Conservation (phyloP, 768 basidiomycete species). For the Cyclocybe cylindracea region DNA sequence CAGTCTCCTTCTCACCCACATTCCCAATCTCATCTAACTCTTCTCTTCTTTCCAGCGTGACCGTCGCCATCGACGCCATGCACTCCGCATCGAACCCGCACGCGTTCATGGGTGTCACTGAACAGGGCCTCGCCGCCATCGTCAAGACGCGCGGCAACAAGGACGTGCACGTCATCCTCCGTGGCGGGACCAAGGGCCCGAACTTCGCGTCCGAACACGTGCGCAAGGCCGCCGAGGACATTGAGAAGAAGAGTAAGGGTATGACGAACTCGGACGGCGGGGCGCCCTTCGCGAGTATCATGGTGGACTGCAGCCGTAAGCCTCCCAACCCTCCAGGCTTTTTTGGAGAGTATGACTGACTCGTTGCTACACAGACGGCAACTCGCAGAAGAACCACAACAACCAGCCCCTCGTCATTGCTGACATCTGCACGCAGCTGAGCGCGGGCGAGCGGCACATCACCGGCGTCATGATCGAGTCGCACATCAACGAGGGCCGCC, state of each 20-base stretch:
- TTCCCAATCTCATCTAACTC: not conserved
- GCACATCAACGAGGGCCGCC: slow-evolving; percentile 87
- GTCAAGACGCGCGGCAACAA: slow-evolving; percentile 85
- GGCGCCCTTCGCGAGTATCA: slow-evolving; percentile 61
- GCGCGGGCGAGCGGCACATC: slow-evolving; percentile 66
- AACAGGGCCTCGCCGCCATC: slow-evolving; percentile 89
- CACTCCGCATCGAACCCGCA: slow-evolving; percentile 88
- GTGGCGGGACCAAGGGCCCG: slow-evolving; percentile 89
- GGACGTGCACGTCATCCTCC: slow-evolving; percentile 94
- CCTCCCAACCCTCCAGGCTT: slow-evolving; percentile 1
- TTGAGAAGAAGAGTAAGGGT: slow-evolving; percentile 58
- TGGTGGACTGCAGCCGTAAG: slow-evolving; percentile 87
- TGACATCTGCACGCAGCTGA: slow-evolving; percentile 73
- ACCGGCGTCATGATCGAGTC: slow-evolving; percentile 98
- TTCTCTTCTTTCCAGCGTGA: slow-evolving; percentile 44
- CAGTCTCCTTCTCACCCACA: slow-evolving; percentile 7
- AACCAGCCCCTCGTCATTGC: slow-evolving; percentile 86
- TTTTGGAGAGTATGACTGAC: not conserved
- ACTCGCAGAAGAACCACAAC: slow-evolving; percentile 92
- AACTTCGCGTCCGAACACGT: slow-evolving; percentile 84
- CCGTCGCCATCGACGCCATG: slow-evolving; percentile 97
- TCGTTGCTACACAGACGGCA: slow-evolving; percentile 63
- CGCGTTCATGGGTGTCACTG: slow-evolving; percentile 93
- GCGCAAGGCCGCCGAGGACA: slow-evolving; percentile 55
- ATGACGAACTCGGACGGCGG: slow-evolving; percentile 10